Base-by-base conservation (phyloP, 345 rosid species). In the Schrenkiella parvula region DNA sequence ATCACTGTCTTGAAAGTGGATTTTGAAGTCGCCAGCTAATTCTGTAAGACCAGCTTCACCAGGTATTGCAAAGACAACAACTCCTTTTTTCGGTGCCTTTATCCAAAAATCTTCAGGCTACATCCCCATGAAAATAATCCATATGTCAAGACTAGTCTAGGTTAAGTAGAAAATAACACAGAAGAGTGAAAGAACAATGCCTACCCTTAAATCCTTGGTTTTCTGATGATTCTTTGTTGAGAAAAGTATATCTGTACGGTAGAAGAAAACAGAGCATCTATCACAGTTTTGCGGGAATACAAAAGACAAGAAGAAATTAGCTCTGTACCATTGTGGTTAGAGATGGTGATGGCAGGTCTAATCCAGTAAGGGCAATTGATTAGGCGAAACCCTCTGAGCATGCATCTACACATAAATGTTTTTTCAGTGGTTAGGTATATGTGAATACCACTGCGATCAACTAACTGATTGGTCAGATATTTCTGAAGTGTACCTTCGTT, bases 71-170 rank as follows among this genome's bases (percentile, higher is more conserved):
- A 91, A 93, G 65, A 91, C 91, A 80, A 89, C 74, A 7, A 88
- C 80, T 61, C 98, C 98, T 78, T 93, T 93, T 81, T 84, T 91
- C 23, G 95, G 95, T 47, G 95, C 89, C 59, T 83, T 88, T 54
- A 91, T 85, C 96, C 99, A 91, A 79, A 85, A 93, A 64, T 93
- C 95, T 81, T 91, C 91, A 37, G 99, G 97, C 98, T 91, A 83
- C 56, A 79, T 10, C 67, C 3, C 47, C 8, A 63, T 32, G 11
- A 43, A 43, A 35, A 26, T 46, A 50, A 26, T 35, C 48, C 28
- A 3, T 53, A 59, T 57, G 37, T 64, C 23, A 46, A 70, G 19
- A 70, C 2, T 17, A 38, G n/a, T 17, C 54, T 3, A 8, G 11
- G 46, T 17, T 29, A 8, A 29, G 28, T 25, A 47, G 10, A 78